Conservation (phyloP, 2,329 filamentous ascomycete genomes). For the Thielaviopsis populi region DNA sequence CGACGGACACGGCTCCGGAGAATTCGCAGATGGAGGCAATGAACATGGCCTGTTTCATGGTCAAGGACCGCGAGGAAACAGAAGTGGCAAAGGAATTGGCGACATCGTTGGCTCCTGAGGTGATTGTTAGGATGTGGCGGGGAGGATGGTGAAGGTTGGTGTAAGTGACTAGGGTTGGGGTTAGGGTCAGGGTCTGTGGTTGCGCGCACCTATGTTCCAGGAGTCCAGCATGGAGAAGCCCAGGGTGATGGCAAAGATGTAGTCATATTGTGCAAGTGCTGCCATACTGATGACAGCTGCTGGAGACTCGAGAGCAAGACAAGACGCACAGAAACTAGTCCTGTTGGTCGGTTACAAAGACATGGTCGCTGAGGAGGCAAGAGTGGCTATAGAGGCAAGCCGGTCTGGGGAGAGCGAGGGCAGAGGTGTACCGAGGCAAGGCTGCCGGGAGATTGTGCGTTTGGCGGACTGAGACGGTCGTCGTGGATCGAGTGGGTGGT, state of each 20-base stretch:
- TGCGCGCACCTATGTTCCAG: constrained; percentile 40
- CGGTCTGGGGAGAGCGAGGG: neutral
- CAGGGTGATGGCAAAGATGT: constrained; percentile 40
- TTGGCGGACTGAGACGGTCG: neutral
- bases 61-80: constrained; percentile 32
- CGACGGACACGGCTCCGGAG: constrained; percentile 28
- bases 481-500: neutral
- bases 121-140: neutral
- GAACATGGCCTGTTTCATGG: constrained; percentile 32
- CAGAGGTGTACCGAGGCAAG: neutral
- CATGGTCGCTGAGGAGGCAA: neutral
- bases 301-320: neutral
- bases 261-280: constrained; percentile 35
- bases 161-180: neutral
- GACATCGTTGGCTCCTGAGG: constrained; percentile 33
- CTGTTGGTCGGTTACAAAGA: constrained; percentile 1
- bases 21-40: constrained; percentile 32
- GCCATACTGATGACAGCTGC: constrained; percentile 21
- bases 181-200: neutral
- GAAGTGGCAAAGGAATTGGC: constrained; percentile 35
- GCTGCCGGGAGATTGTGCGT: neutral
- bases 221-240: constrained; percentile 44
- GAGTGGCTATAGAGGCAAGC: neutral
- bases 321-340: neutral
- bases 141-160: neutral